These are phyloP conservation scores for Malania oleifera DNA, from an alignment of 164 flowering plant species.

Conservation along the genomic window DNA sequence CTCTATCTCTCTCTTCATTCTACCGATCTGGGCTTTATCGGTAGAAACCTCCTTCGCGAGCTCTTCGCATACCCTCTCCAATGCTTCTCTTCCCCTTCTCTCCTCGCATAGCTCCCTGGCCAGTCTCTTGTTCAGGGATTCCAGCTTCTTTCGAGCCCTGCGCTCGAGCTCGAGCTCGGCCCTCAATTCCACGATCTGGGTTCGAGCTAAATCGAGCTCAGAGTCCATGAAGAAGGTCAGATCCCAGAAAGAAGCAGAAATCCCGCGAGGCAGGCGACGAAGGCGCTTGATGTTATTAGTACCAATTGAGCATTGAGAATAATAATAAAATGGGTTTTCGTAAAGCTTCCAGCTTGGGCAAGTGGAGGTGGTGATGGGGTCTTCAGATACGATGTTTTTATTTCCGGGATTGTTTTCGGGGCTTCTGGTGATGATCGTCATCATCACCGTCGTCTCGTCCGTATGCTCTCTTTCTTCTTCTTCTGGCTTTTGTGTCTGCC, in stretches of 20 bases:
- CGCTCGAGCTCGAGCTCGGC: slow-evolving; percentile 49
- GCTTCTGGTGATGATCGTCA: slow-evolving; percentile 35
- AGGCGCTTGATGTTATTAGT: slow-evolving; percentile 2
- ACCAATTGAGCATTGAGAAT: slow-evolving; percentile 5
- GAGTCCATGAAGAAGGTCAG: slow-evolving; percentile 50
- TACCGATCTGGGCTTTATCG: slow-evolving; percentile 29
- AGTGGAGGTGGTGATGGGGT: slow-evolving; percentile 31
- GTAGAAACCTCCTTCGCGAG: slow-evolving; percentile 35
- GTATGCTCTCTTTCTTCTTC: slow-evolving; percentile 10
- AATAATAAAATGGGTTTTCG: slow-evolving; percentile 53
- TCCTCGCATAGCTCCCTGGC: slow-evolving; percentile 42
- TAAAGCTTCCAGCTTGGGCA: slow-evolving; percentile 68
- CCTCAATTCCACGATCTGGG: slow-evolving; percentile 48
- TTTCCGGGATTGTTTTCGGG: slow-evolving; percentile 21
- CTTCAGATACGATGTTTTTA: slow-evolving; percentile 11
- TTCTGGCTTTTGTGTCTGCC: slow-evolving; percentile 4
- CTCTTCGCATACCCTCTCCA: slow-evolving; percentile 41
- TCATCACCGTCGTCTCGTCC: slow-evolving; percentile 23
- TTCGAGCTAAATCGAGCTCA: slow-evolving; percentile 38
- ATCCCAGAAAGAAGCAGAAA: slow-evolving; percentile 53
- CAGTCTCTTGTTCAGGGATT: slow-evolving; percentile 40
- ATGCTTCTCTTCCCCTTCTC: slow-evolving; percentile 42
- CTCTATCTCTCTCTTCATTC: slow-evolving; percentile 45
- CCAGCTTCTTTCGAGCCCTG: slow-evolving; percentile 46
- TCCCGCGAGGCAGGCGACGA: slow-evolving; percentile 32